A percentile compares a stretch with the other conserved stretches of the same genome.
Conservation (phyloP, 1,139 yeast species). For the Meyerozyma elateridarum region DNA sequence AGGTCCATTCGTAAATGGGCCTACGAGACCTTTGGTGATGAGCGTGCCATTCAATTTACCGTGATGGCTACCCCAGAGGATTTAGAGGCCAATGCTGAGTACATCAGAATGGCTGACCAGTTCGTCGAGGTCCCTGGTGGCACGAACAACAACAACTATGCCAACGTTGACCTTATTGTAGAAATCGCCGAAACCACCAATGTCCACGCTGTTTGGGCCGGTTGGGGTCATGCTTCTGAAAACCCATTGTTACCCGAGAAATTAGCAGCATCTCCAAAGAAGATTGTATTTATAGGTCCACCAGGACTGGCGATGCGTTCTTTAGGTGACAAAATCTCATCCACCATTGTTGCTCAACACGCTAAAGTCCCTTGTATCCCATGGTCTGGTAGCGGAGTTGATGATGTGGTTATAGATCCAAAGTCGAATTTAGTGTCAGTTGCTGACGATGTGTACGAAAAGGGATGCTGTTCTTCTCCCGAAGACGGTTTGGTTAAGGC, state of each 20-base stretch:
- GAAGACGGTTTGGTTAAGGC: slow-evolving; percentile 88
- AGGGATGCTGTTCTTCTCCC: slow-evolving; percentile 84
- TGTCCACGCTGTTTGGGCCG: slow-evolving; percentile 99
- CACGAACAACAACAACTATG: slow-evolving; percentile 95
- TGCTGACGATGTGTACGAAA: slow-evolving; percentile 69
- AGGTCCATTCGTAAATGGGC: slow-evolving; percentile 98
- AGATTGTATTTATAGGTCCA: slow-evolving; percentile 91
- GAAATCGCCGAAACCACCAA: slow-evolving; percentile 95
- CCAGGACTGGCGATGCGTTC: slow-evolving; percentile 99
- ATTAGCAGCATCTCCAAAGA: slow-evolving; percentile 85
- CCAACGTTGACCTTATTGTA: slow-evolving; percentile 94
- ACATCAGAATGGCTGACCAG: slow-evolving; percentile 98
- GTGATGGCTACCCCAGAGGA: slow-evolving; percentile 99
- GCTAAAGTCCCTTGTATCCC: slow-evolving; percentile 98
- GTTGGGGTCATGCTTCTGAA: slow-evolving; percentile 99
- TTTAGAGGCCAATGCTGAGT: slow-evolving; percentile 93
- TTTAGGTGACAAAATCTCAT: slow-evolving; percentile 95
- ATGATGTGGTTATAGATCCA: slow-evolving; percentile 65
- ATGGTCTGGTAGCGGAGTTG: slow-evolving; percentile 98
- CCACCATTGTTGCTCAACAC: slow-evolving; percentile 97
- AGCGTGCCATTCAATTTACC: slow-evolving; percentile 86
- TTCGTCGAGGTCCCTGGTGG: slow-evolving; percentile 99
- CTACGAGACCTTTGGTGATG: slow-evolving; percentile 95
- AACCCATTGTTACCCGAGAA: slow-evolving; percentile 92
- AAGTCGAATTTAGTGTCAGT: slow-evolving; percentile 82